Evolutionary conservation across 768 basidiomycete species (phyloP), one percentile per base, ranked within the genome.

Genomic region (Russula emetica): DNA sequence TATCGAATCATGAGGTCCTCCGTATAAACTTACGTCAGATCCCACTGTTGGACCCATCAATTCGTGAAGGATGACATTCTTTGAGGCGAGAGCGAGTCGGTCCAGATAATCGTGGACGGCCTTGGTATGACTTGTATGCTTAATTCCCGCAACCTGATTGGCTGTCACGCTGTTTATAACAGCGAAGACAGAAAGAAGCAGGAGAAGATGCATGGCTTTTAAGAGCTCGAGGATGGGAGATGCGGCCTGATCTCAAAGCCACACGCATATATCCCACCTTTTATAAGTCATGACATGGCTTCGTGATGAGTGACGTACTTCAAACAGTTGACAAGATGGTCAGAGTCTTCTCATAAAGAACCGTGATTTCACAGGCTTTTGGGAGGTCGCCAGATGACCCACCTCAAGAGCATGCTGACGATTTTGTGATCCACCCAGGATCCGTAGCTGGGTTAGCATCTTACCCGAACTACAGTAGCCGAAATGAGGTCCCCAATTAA

Each of bases 11-110:
- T 47, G n/a, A 5, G n/a, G 24, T 20, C 40, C 38, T 30, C 6
- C 18, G 2, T 30, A 45, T 26, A 8, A 8, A 26, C 8, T 55
- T 26, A 61, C 60, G 55, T 61, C 60, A 26, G 42, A 54, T 55
- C 60, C 60, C n/a, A 55, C 32, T 16, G 13, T 55, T 45, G 60
- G 60, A 1, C 53, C 60, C 53, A 49, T 54, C 44, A 61, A 55
- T 47, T 55, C 32, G 42, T 61, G 32, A 44, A 55, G 32, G 34
- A 61, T 18, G 10, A 18, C 11, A 34, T 45, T 32, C 32, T 28
- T 62, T n/a, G 55, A 62, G 42, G 22, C 45, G 36, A 47, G 36
- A 49, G 40, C n/a, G n/a, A 62, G 28, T 22, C 14, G 24, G 10
- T 56, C 47, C 10, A 62, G 36, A 38, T 50, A 56, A 40, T 32